Conservation (phyloP, 805 yeast genomes). For the Tetrapisispora namnaoensis region DNA sequence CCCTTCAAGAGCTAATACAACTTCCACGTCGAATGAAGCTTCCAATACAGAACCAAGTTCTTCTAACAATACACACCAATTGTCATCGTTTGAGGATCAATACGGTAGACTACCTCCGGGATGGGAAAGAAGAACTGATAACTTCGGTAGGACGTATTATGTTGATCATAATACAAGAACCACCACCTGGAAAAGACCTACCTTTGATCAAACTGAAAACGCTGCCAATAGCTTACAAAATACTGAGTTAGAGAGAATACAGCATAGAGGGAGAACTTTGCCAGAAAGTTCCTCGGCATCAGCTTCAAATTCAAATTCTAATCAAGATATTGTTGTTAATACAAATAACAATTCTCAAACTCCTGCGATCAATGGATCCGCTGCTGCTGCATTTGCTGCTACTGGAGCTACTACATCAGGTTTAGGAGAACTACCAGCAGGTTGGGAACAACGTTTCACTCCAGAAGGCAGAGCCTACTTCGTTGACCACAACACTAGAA, state of each 20-base stretch:
- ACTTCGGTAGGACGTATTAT: conserved; percentile 93
- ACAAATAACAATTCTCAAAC: conserved; percentile 39
- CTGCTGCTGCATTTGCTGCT: conserved; percentile 58
- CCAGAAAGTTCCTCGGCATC: conserved; percentile 43
- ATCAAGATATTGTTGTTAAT: conserved; percentile 27
- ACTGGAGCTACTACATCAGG: conserved; percentile 87
- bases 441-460: conserved; percentile 98
- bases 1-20: conserved; percentile 6
- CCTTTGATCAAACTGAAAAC: conserved; percentile 61
- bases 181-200: conserved; percentile 98
- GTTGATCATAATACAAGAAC: conserved; percentile 97
- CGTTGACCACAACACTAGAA: conserved; percentile 98
- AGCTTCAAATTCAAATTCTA: conserved; percentile 17
- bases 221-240: conserved; percentile 49
- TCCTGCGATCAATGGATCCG: conserved; percentile 42
- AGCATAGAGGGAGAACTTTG: conserved; percentile 80
- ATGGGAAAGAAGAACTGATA: conserved; percentile 98
- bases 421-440: conserved; percentile 92
- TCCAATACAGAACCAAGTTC: conserved; percentile 11
- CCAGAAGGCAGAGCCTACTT: conserved; percentile 98
- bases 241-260: conserved; percentile 82
- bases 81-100: conserved; percentile 94
- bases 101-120: conserved; percentile 95
- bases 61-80: conserved; percentile 42
- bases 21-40: background rate